phyloP scores from a whole-genome alignment of 2,329 filamentous ascomycete species.

The Aspergillus melleus region DNA sequence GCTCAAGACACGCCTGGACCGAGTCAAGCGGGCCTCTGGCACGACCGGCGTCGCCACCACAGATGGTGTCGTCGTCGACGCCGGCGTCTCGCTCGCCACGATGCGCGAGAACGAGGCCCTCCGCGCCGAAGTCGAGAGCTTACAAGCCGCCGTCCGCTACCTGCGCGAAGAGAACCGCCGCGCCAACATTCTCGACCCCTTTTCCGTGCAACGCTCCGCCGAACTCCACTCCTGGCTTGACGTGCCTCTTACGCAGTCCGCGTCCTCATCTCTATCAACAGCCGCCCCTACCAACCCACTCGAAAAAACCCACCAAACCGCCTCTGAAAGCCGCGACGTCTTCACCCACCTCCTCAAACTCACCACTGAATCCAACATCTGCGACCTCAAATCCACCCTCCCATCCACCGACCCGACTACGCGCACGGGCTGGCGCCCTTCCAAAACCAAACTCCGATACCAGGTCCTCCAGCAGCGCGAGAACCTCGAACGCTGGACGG shows the following conservation, averaged over 20 bases:
- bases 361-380: conserved; percentile 42
- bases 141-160: conserved; percentile 49
- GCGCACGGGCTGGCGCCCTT: conserved; percentile 42
- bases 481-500: conserved; percentile 47
- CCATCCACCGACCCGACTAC: conserved; percentile 21
- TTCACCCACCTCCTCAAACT: conserved; percentile 44
- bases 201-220: conserved; percentile 41
- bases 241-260: conserved; percentile 33
- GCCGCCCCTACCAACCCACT: conserved; percentile 23
- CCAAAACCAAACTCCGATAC: conserved; percentile 45
- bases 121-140: conserved; percentile 42
- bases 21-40: conserved; percentile 42
- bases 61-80: conserved; percentile 41
- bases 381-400: conserved; percentile 40
- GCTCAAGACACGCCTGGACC: conserved; percentile 43
- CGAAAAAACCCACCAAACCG: conserved; percentile 36
- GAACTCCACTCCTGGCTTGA: conserved; percentile 47
- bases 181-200: conserved; percentile 41
- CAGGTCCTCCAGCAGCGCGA: conserved; percentile 47
- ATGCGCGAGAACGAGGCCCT: conserved; percentile 47
- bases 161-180: conserved; percentile 47
- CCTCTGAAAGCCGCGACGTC: conserved; percentile 44
- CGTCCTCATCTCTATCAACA: neutral
- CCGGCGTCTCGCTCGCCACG: conserved; percentile 39
- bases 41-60: conserved; percentile 37